Conservation (phyloP, 108 stramenopile species). For the Cylindrotheca closterium region DNA sequence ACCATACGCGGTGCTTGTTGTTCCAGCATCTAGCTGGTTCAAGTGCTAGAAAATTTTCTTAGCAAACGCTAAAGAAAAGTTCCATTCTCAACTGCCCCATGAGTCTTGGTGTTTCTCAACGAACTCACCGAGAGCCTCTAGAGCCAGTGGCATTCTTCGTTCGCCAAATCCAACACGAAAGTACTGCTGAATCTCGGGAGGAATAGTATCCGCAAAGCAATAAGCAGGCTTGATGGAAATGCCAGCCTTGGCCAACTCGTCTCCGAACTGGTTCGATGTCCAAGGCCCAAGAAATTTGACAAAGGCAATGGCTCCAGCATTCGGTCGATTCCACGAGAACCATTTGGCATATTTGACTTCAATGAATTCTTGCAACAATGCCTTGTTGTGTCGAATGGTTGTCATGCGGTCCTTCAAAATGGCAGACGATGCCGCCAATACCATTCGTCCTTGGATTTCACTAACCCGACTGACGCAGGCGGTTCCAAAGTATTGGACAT, state of each 20-base stretch:
- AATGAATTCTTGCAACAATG: conserved; percentile 49
- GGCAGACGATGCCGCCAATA: conserved; percentile 41
- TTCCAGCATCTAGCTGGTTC: no score
- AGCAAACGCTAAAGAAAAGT: no score
- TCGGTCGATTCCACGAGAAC: conserved; percentile 58
- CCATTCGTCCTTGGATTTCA: conserved; percentile 76
- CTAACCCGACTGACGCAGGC: conserved; percentile 68
- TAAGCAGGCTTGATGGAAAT: conserved; percentile 79
- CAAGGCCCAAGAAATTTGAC: conserved; percentile 68
- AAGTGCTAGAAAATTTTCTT: no score
- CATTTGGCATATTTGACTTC: conserved; percentile 44
- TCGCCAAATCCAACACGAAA: conserved; percentile 83
- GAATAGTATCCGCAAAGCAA: conserved; percentile 49
- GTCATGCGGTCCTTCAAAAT: conserved; percentile 45
- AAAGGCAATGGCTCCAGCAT: conserved; percentile 76
- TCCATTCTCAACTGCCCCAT: no score
- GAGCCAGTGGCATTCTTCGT: conserved; percentile 45
- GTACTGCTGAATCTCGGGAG: conserved; percentile 33
- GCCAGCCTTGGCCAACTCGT: conserved; percentile 43
- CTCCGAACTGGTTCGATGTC: conserved; percentile 56
- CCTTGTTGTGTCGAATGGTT: conserved; percentile 61
- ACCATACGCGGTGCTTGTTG: no score
- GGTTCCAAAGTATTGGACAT: conserved; percentile 75
- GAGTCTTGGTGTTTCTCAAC: conserved; percentile 40
- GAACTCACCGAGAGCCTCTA: conserved; percentile 50